These are phyloP conservation scores for Rubroshorea leprosula DNA, from an alignment of 345 rosid species.

Conservation along the genomic window DNA sequence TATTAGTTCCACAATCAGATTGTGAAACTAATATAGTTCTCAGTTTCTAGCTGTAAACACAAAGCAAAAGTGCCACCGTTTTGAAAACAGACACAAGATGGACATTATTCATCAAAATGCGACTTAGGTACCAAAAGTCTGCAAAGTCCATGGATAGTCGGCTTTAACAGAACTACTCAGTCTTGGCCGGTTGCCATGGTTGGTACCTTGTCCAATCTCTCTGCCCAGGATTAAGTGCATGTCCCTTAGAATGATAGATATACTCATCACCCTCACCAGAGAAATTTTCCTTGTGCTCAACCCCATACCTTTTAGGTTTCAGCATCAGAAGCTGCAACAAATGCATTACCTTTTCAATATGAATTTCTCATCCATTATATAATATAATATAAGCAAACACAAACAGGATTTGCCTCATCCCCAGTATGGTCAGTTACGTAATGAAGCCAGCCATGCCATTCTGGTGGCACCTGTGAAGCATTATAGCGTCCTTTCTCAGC, in stretches of 20 bases:
- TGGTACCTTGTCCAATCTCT: slow-evolving; percentile 94
- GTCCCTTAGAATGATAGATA: slow-evolving; percentile 94
- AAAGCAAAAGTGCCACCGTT: slow-evolving; percentile 2
- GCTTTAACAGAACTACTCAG: slow-evolving; percentile 26
- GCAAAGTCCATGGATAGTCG: slow-evolving; percentile 8
- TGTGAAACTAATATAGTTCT: too few species aligned
- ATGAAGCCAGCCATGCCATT: slow-evolving; percentile 99
- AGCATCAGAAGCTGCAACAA: slow-evolving; percentile 71
- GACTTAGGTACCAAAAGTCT: not conserved
- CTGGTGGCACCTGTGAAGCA: slow-evolving; percentile 96
- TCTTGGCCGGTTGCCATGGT: slow-evolving; percentile 77
- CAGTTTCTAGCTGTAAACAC: slow-evolving; percentile 1
- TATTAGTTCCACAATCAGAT: too few species aligned
- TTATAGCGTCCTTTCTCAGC: slow-evolving; percentile 79
- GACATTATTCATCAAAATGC: slow-evolving; percentile 19
- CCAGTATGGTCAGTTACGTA: slow-evolving; percentile 91
- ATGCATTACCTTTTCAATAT: not conserved
- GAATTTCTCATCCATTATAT: not conserved
- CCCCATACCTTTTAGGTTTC: slow-evolving; percentile 84
- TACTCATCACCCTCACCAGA: slow-evolving; percentile 81
- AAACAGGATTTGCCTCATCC: slow-evolving; percentile 55
- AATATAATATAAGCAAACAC: not conserved
- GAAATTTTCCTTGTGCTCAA: slow-evolving; percentile 85
- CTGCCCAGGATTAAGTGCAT: slow-evolving; percentile 85
- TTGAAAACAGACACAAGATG: slow-evolving; percentile 10